These are phyloP conservation scores for Paxillus involutus DNA, from an alignment of 768 basidiomycete genomes.

Conservation along the genomic window DNA sequence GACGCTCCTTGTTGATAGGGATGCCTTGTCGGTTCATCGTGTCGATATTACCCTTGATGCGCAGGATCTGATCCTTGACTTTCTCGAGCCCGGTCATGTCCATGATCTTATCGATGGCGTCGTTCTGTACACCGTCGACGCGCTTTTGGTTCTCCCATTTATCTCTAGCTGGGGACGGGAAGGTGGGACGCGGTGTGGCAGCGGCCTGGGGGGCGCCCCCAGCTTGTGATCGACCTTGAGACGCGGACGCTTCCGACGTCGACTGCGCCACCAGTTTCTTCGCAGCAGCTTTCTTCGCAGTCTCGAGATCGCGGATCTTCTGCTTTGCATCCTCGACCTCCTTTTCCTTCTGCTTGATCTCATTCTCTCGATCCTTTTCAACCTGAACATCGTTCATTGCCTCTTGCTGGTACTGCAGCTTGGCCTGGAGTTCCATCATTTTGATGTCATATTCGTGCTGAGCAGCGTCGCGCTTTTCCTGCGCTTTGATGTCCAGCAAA, in stretches of 20 bases:
- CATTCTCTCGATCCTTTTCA: constrained; percentile 33
- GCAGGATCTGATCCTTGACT: constrained; percentile 60
- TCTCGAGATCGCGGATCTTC: constrained; percentile 12
- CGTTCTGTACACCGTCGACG: constrained; percentile 49
- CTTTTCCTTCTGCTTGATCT: constrained; percentile 41
- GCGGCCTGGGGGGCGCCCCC: neutral
- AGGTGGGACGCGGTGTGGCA: constrained; percentile 8
- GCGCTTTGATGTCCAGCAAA: constrained; percentile 37
- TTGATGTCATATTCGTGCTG: constrained; percentile 39
- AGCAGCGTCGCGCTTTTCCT: constrained; percentile 47
- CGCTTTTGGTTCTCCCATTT: constrained; percentile 63
- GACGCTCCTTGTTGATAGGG: constrained; percentile 53
- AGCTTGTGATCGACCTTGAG: constrained; percentile 1
- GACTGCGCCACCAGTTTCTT: neutral
- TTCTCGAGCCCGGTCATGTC: constrained; percentile 66
- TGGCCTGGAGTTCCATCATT: constrained; percentile 44
- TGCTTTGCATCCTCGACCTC: constrained; percentile 42
- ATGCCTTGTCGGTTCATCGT: constrained; percentile 50
- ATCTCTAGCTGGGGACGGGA: constrained; percentile 37
- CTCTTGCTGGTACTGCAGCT: constrained; percentile 35
- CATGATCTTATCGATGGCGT: constrained; percentile 66
- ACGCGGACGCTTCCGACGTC: neutral
- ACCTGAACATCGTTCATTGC: constrained; percentile 36
- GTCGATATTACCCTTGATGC: constrained; percentile 60
- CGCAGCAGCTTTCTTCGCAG: constrained; percentile 10